Conservation (phyloP, 371 early-diverging fungal species). For the Mucor velutinosus region DNA sequence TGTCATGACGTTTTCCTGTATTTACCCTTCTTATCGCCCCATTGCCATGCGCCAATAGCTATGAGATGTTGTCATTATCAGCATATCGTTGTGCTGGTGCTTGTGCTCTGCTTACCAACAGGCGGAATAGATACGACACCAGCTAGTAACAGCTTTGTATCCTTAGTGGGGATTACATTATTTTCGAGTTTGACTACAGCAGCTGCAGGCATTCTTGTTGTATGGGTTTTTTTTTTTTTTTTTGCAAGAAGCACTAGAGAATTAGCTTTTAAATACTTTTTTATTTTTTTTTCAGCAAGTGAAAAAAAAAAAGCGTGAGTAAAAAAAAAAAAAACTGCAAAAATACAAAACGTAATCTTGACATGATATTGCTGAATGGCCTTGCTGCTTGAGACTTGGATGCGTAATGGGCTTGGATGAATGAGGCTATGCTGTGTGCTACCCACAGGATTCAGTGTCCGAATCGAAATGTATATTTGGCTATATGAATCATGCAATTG, state of each 20-base stretch:
- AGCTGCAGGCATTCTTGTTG: slow-evolving; percentile 7
- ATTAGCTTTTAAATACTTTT: not conserved
- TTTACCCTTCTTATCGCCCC: slow-evolving; percentile 51
- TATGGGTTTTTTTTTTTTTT: no score
- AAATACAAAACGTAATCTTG: not conserved
- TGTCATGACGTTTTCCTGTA: not conserved
- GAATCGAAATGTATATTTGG: not conserved
- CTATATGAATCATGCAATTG: not conserved
- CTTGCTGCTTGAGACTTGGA: not conserved
- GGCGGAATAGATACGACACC: slow-evolving; percentile 49
- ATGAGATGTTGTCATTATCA: not conserved
- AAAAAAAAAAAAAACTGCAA: not conserved
- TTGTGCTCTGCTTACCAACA: slow-evolving; percentile 32
- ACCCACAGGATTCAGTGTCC: not conserved
- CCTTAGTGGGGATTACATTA: slow-evolving; percentile 43
- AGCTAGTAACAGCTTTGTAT: slow-evolving; percentile 48
- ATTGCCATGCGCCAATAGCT: slow-evolving; percentile 61
- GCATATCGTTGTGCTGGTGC: not conserved
- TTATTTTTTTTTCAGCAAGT: no score
- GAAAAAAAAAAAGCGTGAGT: slow-evolving; percentile 11
- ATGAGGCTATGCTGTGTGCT: slow-evolving; percentile 1
- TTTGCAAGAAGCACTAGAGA: not conserved
- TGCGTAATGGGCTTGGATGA: not conserved
- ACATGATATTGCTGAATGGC: not conserved
- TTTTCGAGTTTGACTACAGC: slow-evolving; percentile 20